Percentiles rank a stretch among this genome's conserved stretches.
These are phyloP conservation scores for Suhomyces sp. DNA, from an alignment of 805 yeast genomes.

Conservation along the genomic window DNA sequence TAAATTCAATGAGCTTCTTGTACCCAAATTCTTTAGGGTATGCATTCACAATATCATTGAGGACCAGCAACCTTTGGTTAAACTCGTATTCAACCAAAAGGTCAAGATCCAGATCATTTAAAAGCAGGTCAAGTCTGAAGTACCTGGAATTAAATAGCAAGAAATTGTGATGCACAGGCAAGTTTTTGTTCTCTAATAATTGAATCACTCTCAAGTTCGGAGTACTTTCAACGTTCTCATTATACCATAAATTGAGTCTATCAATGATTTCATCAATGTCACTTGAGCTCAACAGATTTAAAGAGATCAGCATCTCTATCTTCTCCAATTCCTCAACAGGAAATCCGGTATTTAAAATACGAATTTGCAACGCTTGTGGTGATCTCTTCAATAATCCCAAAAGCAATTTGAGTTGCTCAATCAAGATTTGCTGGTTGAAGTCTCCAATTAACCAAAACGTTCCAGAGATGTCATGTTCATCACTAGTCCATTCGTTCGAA, in stretches of 20 bases:
- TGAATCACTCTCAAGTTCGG: conserved; percentile 9
- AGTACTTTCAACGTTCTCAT: conserved; percentile 3
- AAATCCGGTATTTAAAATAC: conserved; percentile 30
- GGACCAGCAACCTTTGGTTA: conserved; percentile 38
- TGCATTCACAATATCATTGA: conserved; percentile 28
- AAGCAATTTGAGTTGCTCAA: conserved; percentile 43
- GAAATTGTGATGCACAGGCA: conserved; percentile 37
- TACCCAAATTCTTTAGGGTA: conserved; percentile 25
- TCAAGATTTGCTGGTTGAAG: conserved; percentile 36
- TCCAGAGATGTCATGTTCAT: conserved; percentile 42
- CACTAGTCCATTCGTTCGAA: too few relatives aligned
- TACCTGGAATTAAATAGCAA: conserved; percentile 57
- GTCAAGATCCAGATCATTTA: conserved; percentile 28
- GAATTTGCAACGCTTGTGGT: conserved; percentile 36
- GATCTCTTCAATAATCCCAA: conserved; percentile 24
- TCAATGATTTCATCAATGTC: conserved; percentile 12
- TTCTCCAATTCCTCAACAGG: conserved; percentile 3
- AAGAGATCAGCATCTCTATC: conserved; percentile 1
- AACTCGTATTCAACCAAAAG: conserved; percentile 48
- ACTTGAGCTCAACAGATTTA: conserved; percentile 1
- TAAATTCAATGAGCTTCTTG: conserved; percentile 16
- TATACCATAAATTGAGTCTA: conserved; percentile 1
- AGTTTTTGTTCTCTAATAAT: conserved; percentile 27
- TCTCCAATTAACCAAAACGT: conserved; percentile 61
- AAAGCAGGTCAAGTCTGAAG: conserved; percentile 31